Base-by-base conservation (phyloP, 352 stramenopile species). In the Globisporangium nunn region DNA sequence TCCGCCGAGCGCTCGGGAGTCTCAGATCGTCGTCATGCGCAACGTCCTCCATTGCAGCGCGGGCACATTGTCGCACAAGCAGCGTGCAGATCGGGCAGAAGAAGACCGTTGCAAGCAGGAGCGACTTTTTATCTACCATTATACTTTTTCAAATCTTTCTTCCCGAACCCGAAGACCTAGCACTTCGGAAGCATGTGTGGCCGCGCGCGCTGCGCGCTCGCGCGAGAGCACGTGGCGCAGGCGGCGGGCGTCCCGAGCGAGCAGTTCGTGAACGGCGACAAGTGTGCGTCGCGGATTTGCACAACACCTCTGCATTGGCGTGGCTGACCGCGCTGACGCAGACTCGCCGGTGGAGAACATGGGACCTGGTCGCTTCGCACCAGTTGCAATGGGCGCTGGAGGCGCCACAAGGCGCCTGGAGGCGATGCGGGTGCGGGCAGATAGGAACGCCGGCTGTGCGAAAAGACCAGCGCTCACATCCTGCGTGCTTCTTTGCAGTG, bases 281-380 rank as follows among this genome's bases (percentile, higher is more conserved):
- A 91, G 61, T 94, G 84, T 91, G 59, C 39, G 64, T 54, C 2
- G 41, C 28, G 46, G 23, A 23, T 23, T 23, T 23, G 23, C 23
- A 23, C 23, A 23, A 23, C 23, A 23, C 23, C 23, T 23, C 23
- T 23, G 23, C 23, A 23, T 23, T 23, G 23, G 23, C 23, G 23
- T 23, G 23, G 23, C 23, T 41, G 35, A 12, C 8, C 35, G 10
- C 7, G 10, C 35, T 41, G 35, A 11, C 35, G 8, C 48, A 93
- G 82, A 93, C 41, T 70, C 67, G 10, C 82, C 82, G 2, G 76
- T 85, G 47, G 78, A 93, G 65, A 93, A 93, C 48, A 85, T 91
- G 78, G 76, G 74, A 30, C 82, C 82, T 12, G 82, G 82, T 18
- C 62, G 75, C 54, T 93, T 86, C 63, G 70, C 65, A 1, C 72